Conservation (phyloP, 2,329 filamentous ascomycete species). For the Teratosphaeria nubilosa region DNA sequence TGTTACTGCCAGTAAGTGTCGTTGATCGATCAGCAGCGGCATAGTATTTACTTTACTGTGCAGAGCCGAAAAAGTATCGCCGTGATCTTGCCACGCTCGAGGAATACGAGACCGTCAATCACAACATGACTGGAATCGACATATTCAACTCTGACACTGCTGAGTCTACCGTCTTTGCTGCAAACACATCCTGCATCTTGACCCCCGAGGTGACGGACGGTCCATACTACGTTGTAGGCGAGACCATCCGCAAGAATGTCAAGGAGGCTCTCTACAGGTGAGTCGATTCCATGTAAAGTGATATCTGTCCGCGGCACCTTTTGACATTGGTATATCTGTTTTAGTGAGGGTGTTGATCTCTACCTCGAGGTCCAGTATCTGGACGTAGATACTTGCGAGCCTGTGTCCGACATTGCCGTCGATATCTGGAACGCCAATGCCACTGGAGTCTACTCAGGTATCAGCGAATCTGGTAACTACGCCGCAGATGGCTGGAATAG, state of each 20-base stretch:
- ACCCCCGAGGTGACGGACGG: conserved; percentile 23
- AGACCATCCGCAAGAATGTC: conserved; percentile 31
- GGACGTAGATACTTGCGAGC: conserved; percentile 33
- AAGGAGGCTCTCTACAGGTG: conserved; percentile 23
- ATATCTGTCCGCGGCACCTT: not conserved
- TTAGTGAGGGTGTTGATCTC: conserved; percentile 30
- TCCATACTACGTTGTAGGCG: conserved; percentile 28
- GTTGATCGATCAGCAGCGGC: not conserved
- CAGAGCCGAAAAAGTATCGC: not conserved
- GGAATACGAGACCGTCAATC: not conserved
- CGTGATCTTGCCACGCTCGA: conserved; percentile 1
- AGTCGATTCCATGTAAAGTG: not conserved
- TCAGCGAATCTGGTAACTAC: conserved; percentile 22
- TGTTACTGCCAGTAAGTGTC: not conserved
- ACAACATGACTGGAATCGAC: conserved; percentile 3
- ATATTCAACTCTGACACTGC: conserved; percentile 1
- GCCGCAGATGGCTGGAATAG: conserved; percentile 13
- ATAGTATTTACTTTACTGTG: not conserved
- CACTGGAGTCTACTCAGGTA: conserved; percentile 38
- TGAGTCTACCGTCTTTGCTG: conserved; percentile 9
- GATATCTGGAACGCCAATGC: conserved; percentile 32
- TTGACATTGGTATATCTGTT: not conserved
- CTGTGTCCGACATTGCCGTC: conserved; percentile 32
- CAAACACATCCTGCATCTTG: conserved; percentile 19
- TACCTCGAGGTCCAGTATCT: conserved; percentile 37